Evolutionary conservation across 2,329 filamentous ascomycete genomes (phyloP), one percentile per base, ranked within the genome.

Genomic region (Teratosphaeria epicoccoides): DNA sequence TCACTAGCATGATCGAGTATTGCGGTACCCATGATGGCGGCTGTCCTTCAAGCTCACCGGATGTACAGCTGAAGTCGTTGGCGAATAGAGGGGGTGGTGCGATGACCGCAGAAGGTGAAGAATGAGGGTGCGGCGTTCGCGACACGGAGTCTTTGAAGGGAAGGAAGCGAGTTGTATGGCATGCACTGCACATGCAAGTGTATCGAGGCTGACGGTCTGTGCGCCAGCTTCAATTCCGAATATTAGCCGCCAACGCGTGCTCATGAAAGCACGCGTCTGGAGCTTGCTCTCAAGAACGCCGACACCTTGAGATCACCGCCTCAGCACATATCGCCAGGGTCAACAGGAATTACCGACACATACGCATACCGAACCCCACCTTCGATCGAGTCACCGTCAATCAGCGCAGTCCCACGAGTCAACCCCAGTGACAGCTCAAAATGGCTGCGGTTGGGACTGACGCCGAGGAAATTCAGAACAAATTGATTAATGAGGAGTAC

Each of bases 401-500:
- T 17, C 33, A 40, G 12, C n/a, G 3, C 33, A 40, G 33, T n/a
- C 11, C 3, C 33, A 17, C n/a, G 14, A 20, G 33, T 40, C 33
- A 40, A 3, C 9, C 33, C n/a, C 33, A 40, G 33, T 40, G 14
- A 7, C 14, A 9, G 33, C 33, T 20, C 33, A 40, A 40, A 4
- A 40, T 40, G 33, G 33, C 33, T 4, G 33, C 3, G n/a, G 33
- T 7, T 3, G n/a, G 7, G 14, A 40, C 22, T 9, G 58, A 60
- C 12, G 52, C 58, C 49, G 62, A 63, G 54, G 71, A 72, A 33
- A 71, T 76, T 66, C 83, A 87, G 66, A 85, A 94, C 71, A 89
- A 94, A 72, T 77, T 95, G 55, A 89, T 97, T 72, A 97, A 97
- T 62, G 93, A 98, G 76, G 93, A 98, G 70, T 98, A 98, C 80